Evolutionary conservation across 2,329 filamentous ascomycete species (phyloP).

Genomic region (Aspergillus pseudoterreus): DNA sequence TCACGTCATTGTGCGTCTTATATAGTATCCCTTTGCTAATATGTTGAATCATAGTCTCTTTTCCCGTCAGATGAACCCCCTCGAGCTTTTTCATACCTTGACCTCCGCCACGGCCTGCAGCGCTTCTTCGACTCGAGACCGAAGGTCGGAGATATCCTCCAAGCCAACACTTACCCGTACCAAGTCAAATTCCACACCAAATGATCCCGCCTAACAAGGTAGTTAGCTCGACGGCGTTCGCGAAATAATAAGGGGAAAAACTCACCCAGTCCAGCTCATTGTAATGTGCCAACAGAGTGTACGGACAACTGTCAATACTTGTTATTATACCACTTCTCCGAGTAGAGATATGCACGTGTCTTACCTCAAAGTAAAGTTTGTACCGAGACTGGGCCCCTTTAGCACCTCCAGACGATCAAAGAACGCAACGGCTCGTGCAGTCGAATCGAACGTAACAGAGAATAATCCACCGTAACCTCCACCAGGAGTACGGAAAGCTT

Average conservation of each 20-base stretch:
- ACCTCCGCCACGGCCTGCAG: slow-evolving; percentile 53
- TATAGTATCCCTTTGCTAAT: no score
- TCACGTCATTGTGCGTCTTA: no score
- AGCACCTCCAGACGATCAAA: slow-evolving; percentile 82
- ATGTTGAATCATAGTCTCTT: no score
- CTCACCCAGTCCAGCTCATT: slow-evolving; percentile 81
- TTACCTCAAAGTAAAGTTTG: slow-evolving; percentile 83
- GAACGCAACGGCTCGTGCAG: slow-evolving; percentile 70
- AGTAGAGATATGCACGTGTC: slow-evolving; percentile 6
- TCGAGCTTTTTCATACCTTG: slow-evolving; percentile 46
- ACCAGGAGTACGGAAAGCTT: slow-evolving; percentile 66
- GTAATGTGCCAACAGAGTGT: slow-evolving; percentile 88
- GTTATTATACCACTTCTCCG: not conserved
- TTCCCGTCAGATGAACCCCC: no score
- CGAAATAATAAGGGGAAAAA: slow-evolving; percentile 8
- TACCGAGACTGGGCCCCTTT: slow-evolving; percentile 92
- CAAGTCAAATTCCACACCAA: slow-evolving; percentile 75
- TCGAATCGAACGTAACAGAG: slow-evolving; percentile 73
- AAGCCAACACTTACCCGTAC: slow-evolving; percentile 86
- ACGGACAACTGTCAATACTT: slow-evolving; percentile 63
- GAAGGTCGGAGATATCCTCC: slow-evolving; percentile 69
- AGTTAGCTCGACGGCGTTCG: slow-evolving; percentile 10
- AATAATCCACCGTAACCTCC: slow-evolving; percentile 89
- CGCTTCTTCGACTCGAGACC: slow-evolving; percentile 63
- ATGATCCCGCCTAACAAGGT: slow-evolving; percentile 58